Conservation (phyloP, 495 filamentous ascomycete genomes). For the Astrothelium macrocarpum region DNA sequence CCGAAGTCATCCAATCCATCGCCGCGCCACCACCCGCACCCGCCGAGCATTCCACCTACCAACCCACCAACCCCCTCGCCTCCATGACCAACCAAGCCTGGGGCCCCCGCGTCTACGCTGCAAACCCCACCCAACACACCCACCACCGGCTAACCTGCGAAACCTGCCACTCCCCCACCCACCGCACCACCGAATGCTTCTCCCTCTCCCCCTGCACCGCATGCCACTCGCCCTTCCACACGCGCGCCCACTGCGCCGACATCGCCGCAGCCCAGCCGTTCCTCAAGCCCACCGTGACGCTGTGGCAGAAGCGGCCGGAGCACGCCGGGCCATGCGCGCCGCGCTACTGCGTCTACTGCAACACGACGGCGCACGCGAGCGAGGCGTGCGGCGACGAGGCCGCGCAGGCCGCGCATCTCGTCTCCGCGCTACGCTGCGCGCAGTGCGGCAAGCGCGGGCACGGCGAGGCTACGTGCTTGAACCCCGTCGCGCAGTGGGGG, state of each 20-base stretch:
- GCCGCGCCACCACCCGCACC: neutral
- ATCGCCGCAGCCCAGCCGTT: constrained; percentile 6
- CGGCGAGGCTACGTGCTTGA: neutral
- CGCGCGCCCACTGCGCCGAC: neutral
- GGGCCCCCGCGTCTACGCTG: neutral
- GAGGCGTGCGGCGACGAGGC: neutral
- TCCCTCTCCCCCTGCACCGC: neutral
- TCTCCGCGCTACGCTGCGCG: neutral
- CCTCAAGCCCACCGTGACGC: constrained; percentile 1
- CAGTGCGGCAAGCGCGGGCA: neutral
- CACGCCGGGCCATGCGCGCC: neutral
- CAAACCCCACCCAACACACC: neutral
- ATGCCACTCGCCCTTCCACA: constrained; percentile 1
- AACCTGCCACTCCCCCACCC: neutral
- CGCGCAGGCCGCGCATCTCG: neutral
- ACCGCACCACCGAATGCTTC: neutral
- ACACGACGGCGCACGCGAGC: neutral
- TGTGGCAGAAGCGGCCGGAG: neutral
- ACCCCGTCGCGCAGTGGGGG: neutral
- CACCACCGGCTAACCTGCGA: neutral
- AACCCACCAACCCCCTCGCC: neutral
- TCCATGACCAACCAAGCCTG: neutral
- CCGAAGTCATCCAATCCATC: neutral
- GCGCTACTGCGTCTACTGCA: constrained; percentile 4
- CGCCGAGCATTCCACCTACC: neutral